These are phyloP conservation scores for Salix arbutifolia DNA, from an alignment of 345 rosid species.

Conservation along the genomic window DNA sequence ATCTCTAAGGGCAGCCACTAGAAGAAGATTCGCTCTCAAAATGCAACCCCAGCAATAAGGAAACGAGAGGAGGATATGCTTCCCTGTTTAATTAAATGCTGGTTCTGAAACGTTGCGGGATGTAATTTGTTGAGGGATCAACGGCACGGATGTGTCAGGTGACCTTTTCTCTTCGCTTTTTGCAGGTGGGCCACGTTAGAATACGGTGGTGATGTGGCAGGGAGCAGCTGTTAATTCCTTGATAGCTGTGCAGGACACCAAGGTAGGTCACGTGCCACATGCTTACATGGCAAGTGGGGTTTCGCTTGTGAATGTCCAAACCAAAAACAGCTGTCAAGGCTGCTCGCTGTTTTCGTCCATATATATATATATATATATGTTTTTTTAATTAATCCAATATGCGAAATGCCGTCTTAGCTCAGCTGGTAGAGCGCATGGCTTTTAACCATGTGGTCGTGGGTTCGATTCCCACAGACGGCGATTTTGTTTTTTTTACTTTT, in stretches of 20 bases:
- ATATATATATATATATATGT: too few relatives aligned
- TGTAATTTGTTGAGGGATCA: constrained; percentile 7
- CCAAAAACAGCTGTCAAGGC: background rate
- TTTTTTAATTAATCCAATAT: accelerated
- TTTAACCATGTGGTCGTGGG: constrained; percentile 73
- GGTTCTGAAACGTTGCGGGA: too few relatives aligned
- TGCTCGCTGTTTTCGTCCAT: background rate
- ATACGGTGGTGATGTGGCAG: constrained; percentile 13
- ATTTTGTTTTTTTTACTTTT: too few relatives aligned
- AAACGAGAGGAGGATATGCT: background rate
- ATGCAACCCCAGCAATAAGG: too few relatives aligned
- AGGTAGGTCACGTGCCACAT: constrained; percentile 13
- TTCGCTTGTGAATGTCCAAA: background rate
- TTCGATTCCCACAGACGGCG: constrained; percentile 65
- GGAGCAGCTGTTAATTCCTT: background rate
- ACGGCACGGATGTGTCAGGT: constrained; percentile 22
- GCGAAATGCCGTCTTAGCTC: constrained; percentile 51
- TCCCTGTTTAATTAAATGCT: too few relatives aligned
- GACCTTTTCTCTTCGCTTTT: constrained; percentile 23
- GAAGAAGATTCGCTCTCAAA: background rate
- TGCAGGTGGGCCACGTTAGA: constrained; percentile 7
- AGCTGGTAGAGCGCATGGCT: constrained; percentile 79
- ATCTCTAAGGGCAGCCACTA: constrained; percentile 12
- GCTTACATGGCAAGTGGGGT: constrained; percentile 8
- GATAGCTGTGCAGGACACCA: background rate